Base-by-base conservation (phyloP, 805 yeast species). In the Suhomyces kilbournensis region DNA sequence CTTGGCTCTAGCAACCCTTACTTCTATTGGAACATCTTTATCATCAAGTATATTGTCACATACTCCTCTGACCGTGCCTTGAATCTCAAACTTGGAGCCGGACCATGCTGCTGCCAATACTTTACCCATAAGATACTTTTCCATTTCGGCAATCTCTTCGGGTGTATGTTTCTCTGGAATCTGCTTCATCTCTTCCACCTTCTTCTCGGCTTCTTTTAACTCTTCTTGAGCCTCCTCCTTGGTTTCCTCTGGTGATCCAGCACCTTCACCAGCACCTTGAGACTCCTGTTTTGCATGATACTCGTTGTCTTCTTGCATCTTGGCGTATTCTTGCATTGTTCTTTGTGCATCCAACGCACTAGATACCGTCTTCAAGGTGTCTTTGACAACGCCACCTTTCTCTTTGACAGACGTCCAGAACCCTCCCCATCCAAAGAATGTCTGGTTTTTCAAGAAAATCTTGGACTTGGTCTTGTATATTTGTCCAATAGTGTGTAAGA, bases 31-130 rank as follows among this genome's bases (percentile, higher is more conserved):
- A 5, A 78, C 82, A 0, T 73, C 71, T 50, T 80, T 74, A 59
- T 88, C 93, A 49, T 81, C 77, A 45, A 88, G 68, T 2, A 88
- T 77, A 42, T 70, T 72, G 59, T 86, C 86, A 69, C 93, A 87
- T 10, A 88, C 94, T 10, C 77, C 81, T 58, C 89, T 80, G 49
- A 86, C 75, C 0, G 90, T 86, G 12, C 86, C 77, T 65, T 84
- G 87, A 49, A 88, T 88, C 66, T 88, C 96, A 63, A 83, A 87
- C 62, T 81, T 85, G 10, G 92, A 84, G 0, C 93, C 90, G 10
- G 83, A 83, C 96, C 96, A 88, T 7, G 94, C 94, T 2, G 92
- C 93, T 7, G 88, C 86, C 34, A 88, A 70, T 17, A 88, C 88
- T 66, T 88, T 88, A 19, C 93, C 94, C 77, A 87, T 84, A 57